Evolutionary conservation across 2,329 filamentous ascomycete genomes (phyloP).

Genomic region (Fusarium sp.): DNA sequence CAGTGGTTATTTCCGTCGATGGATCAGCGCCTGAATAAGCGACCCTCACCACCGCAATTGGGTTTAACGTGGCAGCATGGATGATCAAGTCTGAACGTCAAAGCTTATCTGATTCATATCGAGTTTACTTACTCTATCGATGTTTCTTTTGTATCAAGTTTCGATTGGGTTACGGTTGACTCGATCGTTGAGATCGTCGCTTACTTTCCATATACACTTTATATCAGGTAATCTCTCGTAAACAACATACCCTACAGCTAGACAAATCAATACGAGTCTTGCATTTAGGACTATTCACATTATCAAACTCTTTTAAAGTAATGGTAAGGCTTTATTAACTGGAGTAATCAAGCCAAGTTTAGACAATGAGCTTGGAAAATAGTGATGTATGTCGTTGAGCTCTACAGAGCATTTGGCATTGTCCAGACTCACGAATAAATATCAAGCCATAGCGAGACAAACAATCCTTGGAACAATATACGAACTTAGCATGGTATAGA

Average conservation of each 20-base stretch:
- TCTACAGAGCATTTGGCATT: neutral
- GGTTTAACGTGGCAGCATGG: constrained; percentile 5
- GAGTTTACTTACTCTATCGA: neutral
- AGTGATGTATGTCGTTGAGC: neutral
- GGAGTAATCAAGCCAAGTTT: neutral
- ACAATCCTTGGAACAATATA: neutral
- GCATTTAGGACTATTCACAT: too few species aligned
- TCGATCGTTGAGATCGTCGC: neutral
- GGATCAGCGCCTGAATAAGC: neutral
- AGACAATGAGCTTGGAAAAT: neutral
- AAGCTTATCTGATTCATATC: neutral
- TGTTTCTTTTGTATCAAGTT: neutral
- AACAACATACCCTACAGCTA: neutral
- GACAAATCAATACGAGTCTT: too few species aligned
- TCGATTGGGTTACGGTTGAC: neutral
- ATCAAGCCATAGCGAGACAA: neutral
- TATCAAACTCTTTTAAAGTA: neutral
- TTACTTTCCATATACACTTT: neutral
- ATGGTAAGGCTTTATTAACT: neutral
- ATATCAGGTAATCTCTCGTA: neutral
- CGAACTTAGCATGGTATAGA: neutral
- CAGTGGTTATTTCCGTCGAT: neutral
- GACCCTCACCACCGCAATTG: neutral
- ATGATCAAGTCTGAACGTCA: neutral
- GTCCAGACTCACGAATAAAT: neutral